Evolutionary conservation across 768 basidiomycete genomes (phyloP).

Genomic region (Hypsizygus marmoreus): DNA sequence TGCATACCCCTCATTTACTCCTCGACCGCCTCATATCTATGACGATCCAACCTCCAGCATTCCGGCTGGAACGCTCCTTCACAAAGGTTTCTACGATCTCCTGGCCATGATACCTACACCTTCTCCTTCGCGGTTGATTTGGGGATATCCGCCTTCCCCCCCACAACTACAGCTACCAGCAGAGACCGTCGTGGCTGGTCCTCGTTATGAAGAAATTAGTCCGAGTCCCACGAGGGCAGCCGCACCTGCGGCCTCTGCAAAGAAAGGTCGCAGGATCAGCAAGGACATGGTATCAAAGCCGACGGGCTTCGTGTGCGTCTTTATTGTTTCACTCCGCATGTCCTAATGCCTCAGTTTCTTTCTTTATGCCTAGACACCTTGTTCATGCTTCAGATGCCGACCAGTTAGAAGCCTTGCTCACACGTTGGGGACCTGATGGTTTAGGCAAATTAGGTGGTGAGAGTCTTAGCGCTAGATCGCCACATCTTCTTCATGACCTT

Average conservation of each 20-base stretch:
- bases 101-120: slow-evolving; percentile 77
- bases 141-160: too few species aligned
- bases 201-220: slow-evolving; percentile 65
- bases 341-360: slow-evolving; percentile 27
- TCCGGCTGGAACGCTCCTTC: slow-evolving; percentile 71
- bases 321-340: slow-evolving; percentile 14
- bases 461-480: slow-evolving; percentile 21
- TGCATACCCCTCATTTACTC: slow-evolving; percentile 41
- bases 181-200: slow-evolving; percentile 57
- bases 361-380: slow-evolving; percentile 60
- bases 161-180: slow-evolving; percentile 30
- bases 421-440: slow-evolving; percentile 87
- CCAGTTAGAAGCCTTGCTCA: slow-evolving; percentile 84
- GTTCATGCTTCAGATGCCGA: slow-evolving; percentile 91
- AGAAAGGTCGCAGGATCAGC: slow-evolving; percentile 69
- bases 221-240: slow-evolving; percentile 29
- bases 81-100: slow-evolving; percentile 91
- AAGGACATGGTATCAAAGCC: slow-evolving; percentile 91
- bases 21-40: slow-evolving; percentile 39
- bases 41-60: slow-evolving; percentile 51
- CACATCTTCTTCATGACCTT: slow-evolving; percentile 23
- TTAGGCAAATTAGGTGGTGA: slow-evolving; percentile 86
- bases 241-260: slow-evolving; percentile 37
- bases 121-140: slow-evolving; percentile 65
- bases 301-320: slow-evolving; percentile 79